Base-by-base conservation (phyloP, 768 basidiomycete species). In the Cyclocybe cylindracea region DNA sequence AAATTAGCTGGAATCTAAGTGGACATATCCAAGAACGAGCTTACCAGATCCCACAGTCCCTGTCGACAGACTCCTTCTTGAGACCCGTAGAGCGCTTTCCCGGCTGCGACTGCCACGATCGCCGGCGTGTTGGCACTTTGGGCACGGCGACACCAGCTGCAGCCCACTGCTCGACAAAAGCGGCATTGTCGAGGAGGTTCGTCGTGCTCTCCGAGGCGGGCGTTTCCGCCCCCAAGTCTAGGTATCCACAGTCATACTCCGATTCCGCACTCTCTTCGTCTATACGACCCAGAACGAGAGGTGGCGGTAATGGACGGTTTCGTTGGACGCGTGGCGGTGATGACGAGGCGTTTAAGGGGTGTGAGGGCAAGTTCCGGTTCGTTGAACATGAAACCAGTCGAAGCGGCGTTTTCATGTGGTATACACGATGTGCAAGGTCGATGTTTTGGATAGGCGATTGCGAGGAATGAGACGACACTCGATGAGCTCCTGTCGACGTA, bases 31-130 rank as follows among this genome's bases (percentile, higher is more conserved):
- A 29, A 13, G 10, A 49, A n/a, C 10, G 16, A 29, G 47, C 61
- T 41, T 11, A 66, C 65, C 69, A 69, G 8, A 69, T 69, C 14
- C 66, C 67, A 54, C 66, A 69, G 55, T 69, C 67, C 38, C 65
- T 59, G 53, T 66, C 67, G 4, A 61, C 54, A 18, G 50, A 45
- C 34, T 58, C 51, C 47, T 51, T 61, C 49, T 39, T 54, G 51
- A 40, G 51, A 18, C 33, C 40, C 11, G 10, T 55, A 50, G 11
- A 55, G 56, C 19, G 54, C 54, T 32, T 54, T 62, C 4, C 47
- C 41, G 8, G 55, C 51, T 32, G 57, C 48, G 48, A 33, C 14
- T 54, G 52, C 45, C 46, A 50, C 19, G 55, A 59, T 5, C 51
- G 47, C 2, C 55, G 51, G 18, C 58, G 47, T 14, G 51, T 39